Evolutionary conservation across 2,329 filamentous ascomycete species (phyloP).

Genomic region (Apiospora rasikravindrae): DNA sequence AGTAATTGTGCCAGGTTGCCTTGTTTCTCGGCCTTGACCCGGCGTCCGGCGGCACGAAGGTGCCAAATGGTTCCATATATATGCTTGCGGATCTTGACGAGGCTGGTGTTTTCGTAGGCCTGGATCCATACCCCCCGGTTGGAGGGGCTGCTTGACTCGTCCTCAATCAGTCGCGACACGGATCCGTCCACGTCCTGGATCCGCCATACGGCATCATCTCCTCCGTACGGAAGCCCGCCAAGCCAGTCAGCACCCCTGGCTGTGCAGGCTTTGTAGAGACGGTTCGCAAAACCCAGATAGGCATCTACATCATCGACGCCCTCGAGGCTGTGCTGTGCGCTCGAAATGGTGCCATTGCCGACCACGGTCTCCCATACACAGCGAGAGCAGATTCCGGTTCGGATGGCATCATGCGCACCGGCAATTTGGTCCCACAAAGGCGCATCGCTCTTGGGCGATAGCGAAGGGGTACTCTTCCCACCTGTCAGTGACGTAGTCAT

Average conservation of each 20-base stretch:
- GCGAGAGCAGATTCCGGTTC: not conserved
- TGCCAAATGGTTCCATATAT: not conserved
- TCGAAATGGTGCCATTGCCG: not conserved
- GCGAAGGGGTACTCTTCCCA: not conserved
- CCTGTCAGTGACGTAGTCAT: not conserved
- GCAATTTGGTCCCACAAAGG: not conserved
- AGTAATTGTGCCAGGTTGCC: not conserved
- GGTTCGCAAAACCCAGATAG: not conserved
- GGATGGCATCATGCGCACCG: not conserved
- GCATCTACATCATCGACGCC: not conserved
- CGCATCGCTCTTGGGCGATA: not conserved
- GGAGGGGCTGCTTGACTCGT: not conserved
- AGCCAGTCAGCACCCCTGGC: not conserved
- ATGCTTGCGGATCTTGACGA: not conserved
- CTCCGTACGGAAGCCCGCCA: not conserved
- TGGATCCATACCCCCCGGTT: not conserved
- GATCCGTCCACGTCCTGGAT: not conserved
- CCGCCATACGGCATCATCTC: not conserved
- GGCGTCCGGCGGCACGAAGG: not conserved
- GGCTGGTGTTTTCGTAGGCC: not conserved
- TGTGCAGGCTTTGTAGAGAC: not conserved
- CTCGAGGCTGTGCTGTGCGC: not conserved
- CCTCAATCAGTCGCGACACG: not conserved
- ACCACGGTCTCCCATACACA: slow-evolving; percentile 2
- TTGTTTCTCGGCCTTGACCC: not conserved